phyloP scores from a whole-genome alignment of 768 basidiomycete species.

The Gyrodon lividus region DNA sequence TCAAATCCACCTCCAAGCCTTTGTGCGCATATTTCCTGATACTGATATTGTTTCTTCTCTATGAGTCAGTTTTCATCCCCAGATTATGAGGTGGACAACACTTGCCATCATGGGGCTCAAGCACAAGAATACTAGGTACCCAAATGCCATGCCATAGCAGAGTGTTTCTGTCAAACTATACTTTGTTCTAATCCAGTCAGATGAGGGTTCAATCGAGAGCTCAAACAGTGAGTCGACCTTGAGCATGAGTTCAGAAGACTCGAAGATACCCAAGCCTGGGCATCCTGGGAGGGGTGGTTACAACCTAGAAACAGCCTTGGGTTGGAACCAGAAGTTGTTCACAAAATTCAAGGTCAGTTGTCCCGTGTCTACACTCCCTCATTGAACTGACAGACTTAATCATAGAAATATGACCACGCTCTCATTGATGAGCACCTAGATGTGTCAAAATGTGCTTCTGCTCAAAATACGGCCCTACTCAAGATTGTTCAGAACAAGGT shows the following conservation, averaged over 20 bases:
- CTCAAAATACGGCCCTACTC: not conserved
- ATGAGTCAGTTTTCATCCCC: not conserved
- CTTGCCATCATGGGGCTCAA: constrained; percentile 9
- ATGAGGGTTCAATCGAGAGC: too few relatives aligned
- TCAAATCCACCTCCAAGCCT: constrained; percentile 8
- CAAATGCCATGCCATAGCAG: constrained; percentile 6
- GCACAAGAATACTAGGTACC: constrained; percentile 5
- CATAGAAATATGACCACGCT: not conserved
- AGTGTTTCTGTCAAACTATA: not conserved
- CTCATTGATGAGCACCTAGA: constrained; percentile 11
- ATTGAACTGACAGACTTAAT: not conserved
- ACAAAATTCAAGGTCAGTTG: constrained; percentile 19
- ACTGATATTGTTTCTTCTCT: constrained; percentile 3
- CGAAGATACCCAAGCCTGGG: constrained; percentile 26
- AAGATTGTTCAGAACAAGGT: not conserved
- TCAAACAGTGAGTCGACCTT: not conserved
- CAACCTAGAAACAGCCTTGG: constrained; percentile 17
- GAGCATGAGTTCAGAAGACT: constrained; percentile 3
- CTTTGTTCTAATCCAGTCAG: constrained; percentile 5
- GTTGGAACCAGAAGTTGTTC: constrained; percentile 20
- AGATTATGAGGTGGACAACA: not conserved
- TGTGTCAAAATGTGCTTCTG: constrained; percentile 6
- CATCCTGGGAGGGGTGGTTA: constrained; percentile 25
- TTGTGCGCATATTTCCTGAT: constrained; percentile 9
- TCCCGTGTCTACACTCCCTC: not conserved